A percentile compares a stretch with the other conserved stretches of the same genome.
Evolutionary conservation across 352 stramenopile species (phyloP).

Genomic region (Phytopythium chamaehyphon): DNA sequence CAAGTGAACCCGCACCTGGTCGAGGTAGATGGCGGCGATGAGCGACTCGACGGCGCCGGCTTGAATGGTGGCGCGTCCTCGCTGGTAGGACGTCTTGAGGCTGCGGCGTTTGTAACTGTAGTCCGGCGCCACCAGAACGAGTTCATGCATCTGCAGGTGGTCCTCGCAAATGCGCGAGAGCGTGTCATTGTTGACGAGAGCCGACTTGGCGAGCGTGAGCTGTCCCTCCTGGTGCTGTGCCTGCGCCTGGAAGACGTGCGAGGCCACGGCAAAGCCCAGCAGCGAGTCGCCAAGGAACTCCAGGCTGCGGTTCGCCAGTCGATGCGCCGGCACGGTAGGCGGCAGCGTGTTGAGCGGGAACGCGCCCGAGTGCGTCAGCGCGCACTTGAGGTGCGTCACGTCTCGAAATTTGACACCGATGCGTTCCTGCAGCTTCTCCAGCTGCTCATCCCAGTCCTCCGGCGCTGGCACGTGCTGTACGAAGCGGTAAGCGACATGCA

Average conservation of each 20-base stretch:
- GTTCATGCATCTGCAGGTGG: constrained; percentile 50
- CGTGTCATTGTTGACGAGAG: constrained; percentile 75
- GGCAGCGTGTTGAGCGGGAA: constrained; percentile 40
- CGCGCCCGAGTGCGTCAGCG: constrained; percentile 71
- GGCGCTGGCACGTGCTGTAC: constrained; percentile 36
- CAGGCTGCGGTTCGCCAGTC: constrained; percentile 76
- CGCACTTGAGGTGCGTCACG: constrained; percentile 51
- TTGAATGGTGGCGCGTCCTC: constrained; percentile 67
- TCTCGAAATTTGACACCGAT: constrained; percentile 66
- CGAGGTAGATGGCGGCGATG: constrained; percentile 73
- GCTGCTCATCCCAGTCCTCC: constrained; percentile 36
- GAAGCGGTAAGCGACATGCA: neutral
- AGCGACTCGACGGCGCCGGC: constrained; percentile 71
- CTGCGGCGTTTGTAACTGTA: constrained; percentile 30
- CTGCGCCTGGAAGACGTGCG: constrained; percentile 72
- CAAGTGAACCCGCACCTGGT: constrained; percentile 12
- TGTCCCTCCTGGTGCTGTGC: constrained; percentile 70
- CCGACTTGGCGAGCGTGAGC: constrained; percentile 59
- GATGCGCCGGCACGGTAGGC: constrained; percentile 36
- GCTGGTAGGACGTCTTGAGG: constrained; percentile 23
- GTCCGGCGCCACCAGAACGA: constrained; percentile 52
- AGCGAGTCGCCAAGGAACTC: constrained; percentile 83
- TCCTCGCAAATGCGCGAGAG: constrained; percentile 60
- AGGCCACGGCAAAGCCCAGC: constrained; percentile 52
- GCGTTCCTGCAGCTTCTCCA: constrained; percentile 47